phyloP scores from a whole-genome alignment of 495 filamentous ascomycete genomes.

The Hypoxylon cercidicola region DNA sequence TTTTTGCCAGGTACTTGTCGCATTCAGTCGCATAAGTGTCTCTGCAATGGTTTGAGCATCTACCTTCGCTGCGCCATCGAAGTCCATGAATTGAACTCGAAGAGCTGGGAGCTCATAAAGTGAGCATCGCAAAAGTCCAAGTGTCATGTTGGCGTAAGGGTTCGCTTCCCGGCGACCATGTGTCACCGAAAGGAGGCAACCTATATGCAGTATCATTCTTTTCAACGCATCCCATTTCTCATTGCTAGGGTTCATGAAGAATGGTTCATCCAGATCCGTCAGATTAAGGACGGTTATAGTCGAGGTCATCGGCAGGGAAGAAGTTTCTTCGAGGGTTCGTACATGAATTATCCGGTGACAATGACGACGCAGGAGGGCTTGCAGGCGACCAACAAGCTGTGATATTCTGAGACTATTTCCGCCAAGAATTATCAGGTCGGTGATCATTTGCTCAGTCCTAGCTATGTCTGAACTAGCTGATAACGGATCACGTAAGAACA shows the following conservation, averaged over 20 bases:
- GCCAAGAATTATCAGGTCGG: no score
- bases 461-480: no score
- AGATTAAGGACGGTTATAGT: no score
- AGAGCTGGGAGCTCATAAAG: slow-evolving; percentile 3
- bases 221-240: slow-evolving; percentile 3
- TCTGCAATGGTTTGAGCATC: background rate
- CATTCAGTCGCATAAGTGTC: slow-evolving; percentile 5
- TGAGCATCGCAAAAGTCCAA: slow-evolving; percentile 23
- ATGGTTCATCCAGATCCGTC: background rate
- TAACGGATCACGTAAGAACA: no score
- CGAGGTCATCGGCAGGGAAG: no score
- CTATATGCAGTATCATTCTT: background rate
- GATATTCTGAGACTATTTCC: no score
- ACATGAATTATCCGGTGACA: no score
- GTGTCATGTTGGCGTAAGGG: slow-evolving; percentile 31
- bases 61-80: background rate
- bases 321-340: no score
- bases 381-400: no score
- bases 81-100: slow-evolving; percentile 1
- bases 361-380: no score
- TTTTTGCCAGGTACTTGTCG: background rate
- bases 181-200: slow-evolving; percentile 31
- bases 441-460: no score
- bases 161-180: slow-evolving; percentile 3
- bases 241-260: background rate